These are phyloP conservation scores for Hypoxylon sp. DNA, from an alignment of 2,329 filamentous ascomycete genomes.

Conservation along the genomic window DNA sequence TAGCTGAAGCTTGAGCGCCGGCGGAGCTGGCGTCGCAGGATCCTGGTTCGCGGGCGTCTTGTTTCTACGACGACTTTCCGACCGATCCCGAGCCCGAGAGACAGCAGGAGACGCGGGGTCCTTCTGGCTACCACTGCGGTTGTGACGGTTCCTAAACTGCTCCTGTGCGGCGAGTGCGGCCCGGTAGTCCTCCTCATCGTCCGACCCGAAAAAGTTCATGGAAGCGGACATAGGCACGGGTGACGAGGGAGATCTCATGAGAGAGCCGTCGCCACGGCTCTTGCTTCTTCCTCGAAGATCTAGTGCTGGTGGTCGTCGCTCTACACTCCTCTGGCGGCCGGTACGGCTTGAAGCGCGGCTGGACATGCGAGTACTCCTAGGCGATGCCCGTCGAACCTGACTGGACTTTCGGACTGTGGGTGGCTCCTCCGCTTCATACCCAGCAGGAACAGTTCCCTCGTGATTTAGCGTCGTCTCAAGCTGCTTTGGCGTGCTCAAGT, in stretches of 20 bases:
- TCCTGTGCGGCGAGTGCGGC: slow-evolving; percentile 63
- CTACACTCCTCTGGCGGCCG: slow-evolving; percentile 56
- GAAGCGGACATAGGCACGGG: slow-evolving; percentile 77
- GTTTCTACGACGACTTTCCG: slow-evolving; percentile 50
- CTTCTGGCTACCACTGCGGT: slow-evolving; percentile 57
- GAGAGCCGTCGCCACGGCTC: slow-evolving; percentile 65
- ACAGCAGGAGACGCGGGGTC: slow-evolving; percentile 45
- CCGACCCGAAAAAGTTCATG: slow-evolving; percentile 62
- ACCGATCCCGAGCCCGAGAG: slow-evolving; percentile 47
- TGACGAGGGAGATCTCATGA: slow-evolving; percentile 77
- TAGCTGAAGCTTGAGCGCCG: slow-evolving; percentile 15
- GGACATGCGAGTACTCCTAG: slow-evolving; percentile 42
- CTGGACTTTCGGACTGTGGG: slow-evolving; percentile 55
- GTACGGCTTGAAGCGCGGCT: slow-evolving; percentile 61
- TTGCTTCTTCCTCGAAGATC: slow-evolving; percentile 69
- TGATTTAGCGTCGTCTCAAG: slow-evolving; percentile 39
- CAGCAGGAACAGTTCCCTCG: slow-evolving; percentile 37
- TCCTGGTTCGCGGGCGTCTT: slow-evolving; percentile 43
- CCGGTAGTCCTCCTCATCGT: slow-evolving; percentile 70
- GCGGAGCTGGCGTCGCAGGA: slow-evolving; percentile 44
- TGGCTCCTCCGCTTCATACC: slow-evolving; percentile 50
- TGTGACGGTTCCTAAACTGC: slow-evolving; percentile 63
- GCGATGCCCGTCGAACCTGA: slow-evolving; percentile 44
- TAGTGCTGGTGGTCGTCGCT: slow-evolving; percentile 53
- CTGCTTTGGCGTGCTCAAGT: slow-evolving; percentile 60